Evolutionary conservation across 176 grass and related monocot species (phyloP), one percentile per base, ranked within the genome.

Genomic region (Thinopyrum elongatum): DNA sequence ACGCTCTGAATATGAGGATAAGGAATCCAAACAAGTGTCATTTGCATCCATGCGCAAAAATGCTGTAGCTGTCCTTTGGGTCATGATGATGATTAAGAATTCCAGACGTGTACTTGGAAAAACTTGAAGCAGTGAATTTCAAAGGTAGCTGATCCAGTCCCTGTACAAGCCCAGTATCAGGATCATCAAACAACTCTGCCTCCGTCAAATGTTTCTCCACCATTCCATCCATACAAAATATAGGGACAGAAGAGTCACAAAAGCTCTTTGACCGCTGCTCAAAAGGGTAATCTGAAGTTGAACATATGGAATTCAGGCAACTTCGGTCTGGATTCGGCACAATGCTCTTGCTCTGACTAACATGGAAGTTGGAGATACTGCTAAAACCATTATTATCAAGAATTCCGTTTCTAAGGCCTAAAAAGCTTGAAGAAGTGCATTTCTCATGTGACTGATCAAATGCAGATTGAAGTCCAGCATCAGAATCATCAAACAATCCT

Each of bases 341-440:
- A 30, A 89, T 21, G 49, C 39, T 29, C 3, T 79, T 80, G 70
- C 57, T 83, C 67, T 82, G 49, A 62, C n/a, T 90, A 29, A 1
- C 34, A 80, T 70, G 62, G 33, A 67, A 88, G 27, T 80, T 79
- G 58, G 83, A 86, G 10, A 83, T 16, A 15, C 15, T 67, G 77
- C 82, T 62, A 78, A 77, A 76, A 74, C 26, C 21, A 47, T 77
- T 85, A 27, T 74, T 27, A 70, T 90, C 63, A 59, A 90, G 62
- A 64, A 77, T 46, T 46, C 46, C 55, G 77, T 64, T 83, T 70
- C 77, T 78, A 80, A 23, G 42, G 55, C 82, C 79, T 33, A 39
- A 73, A 83, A 86, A 70, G 26, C 73, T 79, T 83, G 88, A 83
- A 87, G 33, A 60, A 80, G 75, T 69, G n/a, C 41, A 88, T 70